Percentiles rank a stretch among this genome's conserved stretches.
Conservation (phyloP, 1,284 basidiomycete species). For the Puccinia hordei region DNA sequence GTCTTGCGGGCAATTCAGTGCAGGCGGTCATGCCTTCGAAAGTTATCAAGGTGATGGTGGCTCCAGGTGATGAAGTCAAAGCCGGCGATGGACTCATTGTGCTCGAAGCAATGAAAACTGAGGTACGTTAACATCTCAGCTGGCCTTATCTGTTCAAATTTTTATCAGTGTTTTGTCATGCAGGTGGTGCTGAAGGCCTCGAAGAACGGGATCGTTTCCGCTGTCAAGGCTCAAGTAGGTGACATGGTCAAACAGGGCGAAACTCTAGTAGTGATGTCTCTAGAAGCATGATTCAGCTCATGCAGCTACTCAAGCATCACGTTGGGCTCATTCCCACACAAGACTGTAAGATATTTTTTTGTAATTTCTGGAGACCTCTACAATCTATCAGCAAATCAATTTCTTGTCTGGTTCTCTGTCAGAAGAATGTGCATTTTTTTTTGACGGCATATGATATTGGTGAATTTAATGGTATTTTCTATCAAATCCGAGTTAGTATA, state of each 20-base stretch:
- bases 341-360: neutral
- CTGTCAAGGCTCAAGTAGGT: slow-evolving; percentile 74
- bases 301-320: neutral
- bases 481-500: slow-evolving; percentile 47
- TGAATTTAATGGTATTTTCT: too few relatives aligned
- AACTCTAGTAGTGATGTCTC: slow-evolving; percentile 67
- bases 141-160: neutral
- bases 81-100: slow-evolving; percentile 78
- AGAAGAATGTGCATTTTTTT: too few relatives aligned
- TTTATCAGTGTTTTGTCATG: neutral
- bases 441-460: too few relatives aligned
- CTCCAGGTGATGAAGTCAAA: slow-evolving; percentile 73
- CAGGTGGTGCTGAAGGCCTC: slow-evolving; percentile 77
- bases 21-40: slow-evolving; percentile 81
- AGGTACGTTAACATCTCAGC: slow-evolving; percentile 31
- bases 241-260: slow-evolving; percentile 85
- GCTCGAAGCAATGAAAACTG: slow-evolving; percentile 94
- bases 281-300: neutral
- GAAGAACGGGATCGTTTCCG: slow-evolving; percentile 69
- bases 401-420: too few relatives aligned
- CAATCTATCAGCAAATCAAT: too few relatives aligned
- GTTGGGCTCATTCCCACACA: neutral
- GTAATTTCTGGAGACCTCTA: too few relatives aligned
- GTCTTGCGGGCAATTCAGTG: slow-evolving; percentile 59
- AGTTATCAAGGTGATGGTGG: slow-evolving; percentile 79